Base-by-base conservation (phyloP, 2,329 filamentous ascomycete genomes). In the Intubia oerlemansii region DNA sequence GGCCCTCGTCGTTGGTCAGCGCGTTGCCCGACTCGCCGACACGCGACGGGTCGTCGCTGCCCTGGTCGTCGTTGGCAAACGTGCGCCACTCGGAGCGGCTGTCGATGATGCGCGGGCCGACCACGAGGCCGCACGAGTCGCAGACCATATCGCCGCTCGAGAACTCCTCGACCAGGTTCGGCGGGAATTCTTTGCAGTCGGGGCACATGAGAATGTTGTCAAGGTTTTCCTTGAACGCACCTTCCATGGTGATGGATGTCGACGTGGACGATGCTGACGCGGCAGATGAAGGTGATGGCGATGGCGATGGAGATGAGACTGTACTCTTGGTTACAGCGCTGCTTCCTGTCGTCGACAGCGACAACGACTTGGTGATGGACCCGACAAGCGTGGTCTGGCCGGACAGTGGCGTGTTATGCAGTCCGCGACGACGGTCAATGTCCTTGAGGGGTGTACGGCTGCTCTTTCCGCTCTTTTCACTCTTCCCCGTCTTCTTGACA, bases 41-140 rank as follows among this genome's bases (percentile, higher is more conserved):
- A 81, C 88, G 88, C 34, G 82, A 93, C 5, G 90, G 88, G 41
- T 98, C 88, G 42, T 95, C 90, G 44, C 79, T 84, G 44, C 80
- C 81, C 50, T 92, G 81, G 48, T 98, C 90, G 45, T 98, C 88
- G 48, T 95, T 95, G 46, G 84, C 82, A 54, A 98, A 98, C 1
- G 88, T 98, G 47, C 88, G 80, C 88, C 88, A 98, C 56, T 98
- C 88, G 27, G 82, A 92, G 36, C 90, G 77, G 35, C 80, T 90
- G 47, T 98, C 90, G 45, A 98, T 84, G 47, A 88, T 82, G 39
- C 81, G 76, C 44, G 85, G 78, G 34, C 78, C 77, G 17, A 98
- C 66, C 5, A 98, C 88, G 19, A 93, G 62, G 21, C 88, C 88
- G 44, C 88, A 98, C 36, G 76, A 81, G 33, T 66, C 77, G 48